phyloP scores from a whole-genome alignment of 768 basidiomycete genomes.

The Pulveroboletus sp. region DNA sequence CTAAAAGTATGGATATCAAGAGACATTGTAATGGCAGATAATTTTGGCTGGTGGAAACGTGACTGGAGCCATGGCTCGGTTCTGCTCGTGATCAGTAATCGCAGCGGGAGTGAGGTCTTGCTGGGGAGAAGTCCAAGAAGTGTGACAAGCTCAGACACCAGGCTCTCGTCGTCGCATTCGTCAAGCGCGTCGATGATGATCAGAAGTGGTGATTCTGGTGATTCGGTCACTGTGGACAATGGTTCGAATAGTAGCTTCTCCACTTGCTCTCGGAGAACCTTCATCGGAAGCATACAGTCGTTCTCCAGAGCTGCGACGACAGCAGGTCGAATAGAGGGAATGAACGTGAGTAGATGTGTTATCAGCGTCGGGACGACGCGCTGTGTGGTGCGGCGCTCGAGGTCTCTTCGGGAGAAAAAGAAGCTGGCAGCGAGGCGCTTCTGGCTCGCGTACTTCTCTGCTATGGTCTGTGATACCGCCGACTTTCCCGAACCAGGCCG shows the following conservation, averaged over 20 bases:
- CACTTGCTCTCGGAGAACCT: slow-evolving; percentile 29
- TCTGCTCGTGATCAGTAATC: slow-evolving; percentile 27
- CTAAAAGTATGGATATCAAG: slow-evolving; percentile 23
- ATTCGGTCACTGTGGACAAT: slow-evolving; percentile 10
- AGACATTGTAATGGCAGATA: slow-evolving; percentile 8
- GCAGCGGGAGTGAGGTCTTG: slow-evolving; percentile 15
- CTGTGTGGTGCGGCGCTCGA: slow-evolving; percentile 19
- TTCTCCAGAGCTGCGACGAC: slow-evolving; percentile 21
- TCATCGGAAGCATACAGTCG: slow-evolving; percentile 25
- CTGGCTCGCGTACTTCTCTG: slow-evolving; percentile 21
- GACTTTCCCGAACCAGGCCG: slow-evolving; percentile 27
- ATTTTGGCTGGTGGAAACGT: slow-evolving; percentile 14
- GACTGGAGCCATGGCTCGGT: slow-evolving; percentile 18
- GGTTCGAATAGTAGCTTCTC: slow-evolving; percentile 25
- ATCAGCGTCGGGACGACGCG: slow-evolving; percentile 31
- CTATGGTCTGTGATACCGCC: slow-evolving; percentile 31
- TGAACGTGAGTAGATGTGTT: slow-evolving; percentile 24
- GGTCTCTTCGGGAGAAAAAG: slow-evolving; percentile 34
- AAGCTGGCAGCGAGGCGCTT: slow-evolving; percentile 32
- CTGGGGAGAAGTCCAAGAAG: slow-evolving; percentile 19
- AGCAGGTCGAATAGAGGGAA: slow-evolving; percentile 22
- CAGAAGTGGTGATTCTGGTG: slow-evolving; percentile 9
- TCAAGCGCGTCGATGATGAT: slow-evolving; percentile 24
- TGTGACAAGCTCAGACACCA: slow-evolving; percentile 24
- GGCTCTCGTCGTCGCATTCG: slow-evolving; percentile 25